Conservation (phyloP, 2,329 filamentous ascomycete species). For the Alternaria incomplexa region DNA sequence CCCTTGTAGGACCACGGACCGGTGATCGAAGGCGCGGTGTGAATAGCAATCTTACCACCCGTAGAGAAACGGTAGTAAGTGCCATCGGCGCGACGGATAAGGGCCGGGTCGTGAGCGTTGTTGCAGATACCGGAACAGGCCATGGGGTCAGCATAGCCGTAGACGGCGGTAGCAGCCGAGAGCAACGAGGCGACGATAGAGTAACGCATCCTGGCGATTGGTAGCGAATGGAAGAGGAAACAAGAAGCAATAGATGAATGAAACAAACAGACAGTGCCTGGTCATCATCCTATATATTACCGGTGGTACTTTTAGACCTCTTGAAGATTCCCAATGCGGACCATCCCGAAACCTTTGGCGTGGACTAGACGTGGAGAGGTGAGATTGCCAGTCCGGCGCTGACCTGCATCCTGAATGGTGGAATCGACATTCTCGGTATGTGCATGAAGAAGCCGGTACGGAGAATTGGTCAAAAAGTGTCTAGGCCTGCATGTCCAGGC, state of each 20-base stretch:
- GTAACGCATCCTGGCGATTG: slow-evolving; percentile 21
- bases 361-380: slow-evolving; percentile 1
- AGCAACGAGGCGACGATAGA: slow-evolving; percentile 25
- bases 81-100: slow-evolving; percentile 57
- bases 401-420: slow-evolving; percentile 1
- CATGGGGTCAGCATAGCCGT: slow-evolving; percentile 50
- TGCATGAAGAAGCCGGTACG: slow-evolving; percentile 4
- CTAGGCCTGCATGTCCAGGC: background rate
- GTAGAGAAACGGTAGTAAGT: slow-evolving; percentile 62
- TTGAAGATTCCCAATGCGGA: background rate
- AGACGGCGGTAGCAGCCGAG: slow-evolving; percentile 21
- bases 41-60: slow-evolving; percentile 57
- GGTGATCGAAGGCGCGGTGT: slow-evolving; percentile 54
- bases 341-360: background rate
- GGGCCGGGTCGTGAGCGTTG: slow-evolving; percentile 57
- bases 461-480: slow-evolving; percentile 6
- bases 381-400: background rate
- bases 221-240: background rate
- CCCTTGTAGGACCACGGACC: slow-evolving; percentile 61
- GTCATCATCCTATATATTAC: background rate
- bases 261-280: background rate
- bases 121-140: slow-evolving; percentile 51
- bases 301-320: background rate
- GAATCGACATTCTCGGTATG: slow-evolving; percentile 1
- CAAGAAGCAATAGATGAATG: background rate